Base-by-base conservation (phyloP, 805 yeast genomes). In the Pichia nanzhaoensis region DNA sequence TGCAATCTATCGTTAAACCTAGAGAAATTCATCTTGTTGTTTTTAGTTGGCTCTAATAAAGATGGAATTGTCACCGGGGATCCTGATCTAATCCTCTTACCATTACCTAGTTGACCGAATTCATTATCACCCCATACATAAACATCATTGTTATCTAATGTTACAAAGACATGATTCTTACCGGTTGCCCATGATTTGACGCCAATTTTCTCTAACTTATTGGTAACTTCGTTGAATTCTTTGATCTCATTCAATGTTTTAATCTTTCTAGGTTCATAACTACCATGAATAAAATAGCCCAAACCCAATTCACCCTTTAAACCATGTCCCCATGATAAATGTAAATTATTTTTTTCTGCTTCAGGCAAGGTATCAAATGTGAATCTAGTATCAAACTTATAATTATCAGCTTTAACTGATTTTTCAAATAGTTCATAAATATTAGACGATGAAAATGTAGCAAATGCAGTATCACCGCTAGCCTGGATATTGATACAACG, bases 71-170 rank as follows among this genome's bases (percentile, higher is more conserved):
- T 59, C 1, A 61, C 43, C 0, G 93, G 91, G 49, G 66, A 67
- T 24, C 80, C 68, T 17, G 71, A 61, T 58, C 83, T 82, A 48
- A 74, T 73, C 35, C 74, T 69, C 56, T 83, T 84, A 24, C 96
- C 95, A 56, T 80, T 86, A 12, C 95, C 96, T 37, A 86, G 70
- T 65, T 91, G 96, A 20, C 91, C 95, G 54, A 52, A 69, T 56
- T 80, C 84, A 62, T 90, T 91, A 37, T 79, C 82, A 20, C 99
- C 99, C 88, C 95, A 88, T 5, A 68, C 74, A 33, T 82, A 60
- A 18, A 88, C 82, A 56, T 83, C 88, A 18, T 74, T 74, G 49
- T 82, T 82, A 35, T 69, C 62, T 46, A 84, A 64, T 9, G 78
- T 77, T 10, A 82, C 75, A 37, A 82, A 70, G 0, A 69, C 67